Base-by-base conservation (phyloP, 169 alveolate genomes). In the Eimeria mitis region DNA sequence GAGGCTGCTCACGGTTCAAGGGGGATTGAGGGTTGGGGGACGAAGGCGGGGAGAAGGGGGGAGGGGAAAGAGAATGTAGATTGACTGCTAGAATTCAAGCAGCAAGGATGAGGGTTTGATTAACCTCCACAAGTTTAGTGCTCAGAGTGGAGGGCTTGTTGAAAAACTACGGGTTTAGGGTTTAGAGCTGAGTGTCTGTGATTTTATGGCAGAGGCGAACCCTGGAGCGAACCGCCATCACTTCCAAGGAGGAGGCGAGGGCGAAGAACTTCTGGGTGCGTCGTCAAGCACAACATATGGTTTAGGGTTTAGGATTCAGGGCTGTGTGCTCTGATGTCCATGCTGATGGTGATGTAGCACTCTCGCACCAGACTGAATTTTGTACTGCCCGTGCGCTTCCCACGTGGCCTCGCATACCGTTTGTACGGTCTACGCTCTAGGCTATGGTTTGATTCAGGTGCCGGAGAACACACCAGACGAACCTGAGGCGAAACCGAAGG, bases 181-280 rank as follows among this genome's bases (percentile, higher is more conserved):
- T 40, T 19, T 73, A 23, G 47, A 34, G 52, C 14, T 73, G n/a
- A 14, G 83, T 14, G 34, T 42, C 31, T 37, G 34, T 40, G 83
- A 21, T 40, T 73, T 87, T 56, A 40, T 49, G 61, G 65, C 92
- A 87, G 92, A 59, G 92, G 73, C 49, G 47, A 63, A 87, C 92
- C 34, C 61, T 87, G 59, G 81, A 61, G 81, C 44, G 34, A 71
- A 70, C 92, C 16, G 52, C 65, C 65, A 87, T 87, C 92, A 87
- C 78, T 19, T 87, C 92, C 1, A 87, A 87, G 65, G 92, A 87
- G 54, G 92, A 87, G 52, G 92, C 92, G 34, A 87, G 92, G 65
- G 92, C 92, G 65, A 87, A 87, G 92, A 87, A 87, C 92, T 87
- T 87, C 31, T 87, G 92, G 92, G 92, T 87, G 54, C 49, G 92